Evolutionary conservation across 2,329 filamentous ascomycete species (phyloP).

Genomic region (Albifimbria verrucaria): DNA sequence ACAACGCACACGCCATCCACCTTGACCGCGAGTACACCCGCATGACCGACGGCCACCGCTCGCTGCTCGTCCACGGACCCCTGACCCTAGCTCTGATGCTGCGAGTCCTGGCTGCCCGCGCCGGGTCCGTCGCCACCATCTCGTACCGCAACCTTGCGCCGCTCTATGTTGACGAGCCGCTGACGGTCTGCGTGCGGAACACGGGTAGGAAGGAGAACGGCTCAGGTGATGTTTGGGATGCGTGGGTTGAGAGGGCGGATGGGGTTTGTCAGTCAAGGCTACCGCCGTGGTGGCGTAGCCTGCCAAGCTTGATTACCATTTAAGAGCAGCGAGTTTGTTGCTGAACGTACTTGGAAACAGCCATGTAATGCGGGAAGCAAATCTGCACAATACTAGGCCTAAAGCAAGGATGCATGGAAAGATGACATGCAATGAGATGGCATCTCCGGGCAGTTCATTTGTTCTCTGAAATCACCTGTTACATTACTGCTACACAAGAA

Average conservation of each 20-base stretch:
- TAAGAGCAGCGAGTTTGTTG: too few species aligned
- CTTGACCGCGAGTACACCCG: constrained; percentile 70
- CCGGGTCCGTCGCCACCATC: constrained; percentile 48
- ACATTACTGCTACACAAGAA: not conserved
- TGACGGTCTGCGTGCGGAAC: constrained; percentile 68
- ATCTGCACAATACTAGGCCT: too few species aligned
- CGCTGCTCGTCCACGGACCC: constrained; percentile 83
- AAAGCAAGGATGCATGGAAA: too few species aligned
- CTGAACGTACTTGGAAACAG: too few species aligned
- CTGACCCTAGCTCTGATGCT: constrained; percentile 76
- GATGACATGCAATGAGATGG: not conserved
- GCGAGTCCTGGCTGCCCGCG: constrained; percentile 47
- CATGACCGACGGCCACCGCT: constrained; percentile 68
- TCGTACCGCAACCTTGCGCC: constrained; percentile 81
- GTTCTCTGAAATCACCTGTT: not conserved
- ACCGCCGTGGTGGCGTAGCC: constrained; percentile 26
- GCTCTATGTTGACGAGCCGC: constrained; percentile 68
- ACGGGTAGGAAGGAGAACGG: too few species aligned
- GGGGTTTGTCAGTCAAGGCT: constrained; percentile 65
- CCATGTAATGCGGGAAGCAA: too few species aligned
- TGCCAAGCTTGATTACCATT: not conserved
- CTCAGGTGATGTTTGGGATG: constrained; percentile 50
- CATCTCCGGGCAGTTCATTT: not conserved
- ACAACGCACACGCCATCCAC: constrained; percentile 92
- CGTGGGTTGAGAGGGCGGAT: constrained; percentile 62